A percentile compares a stretch with the other conserved stretches of the same genome.
These are phyloP conservation scores for Pseudogymnoascus sp. DNA, from an alignment of 2,329 filamentous ascomycete species.

Conservation along the genomic window DNA sequence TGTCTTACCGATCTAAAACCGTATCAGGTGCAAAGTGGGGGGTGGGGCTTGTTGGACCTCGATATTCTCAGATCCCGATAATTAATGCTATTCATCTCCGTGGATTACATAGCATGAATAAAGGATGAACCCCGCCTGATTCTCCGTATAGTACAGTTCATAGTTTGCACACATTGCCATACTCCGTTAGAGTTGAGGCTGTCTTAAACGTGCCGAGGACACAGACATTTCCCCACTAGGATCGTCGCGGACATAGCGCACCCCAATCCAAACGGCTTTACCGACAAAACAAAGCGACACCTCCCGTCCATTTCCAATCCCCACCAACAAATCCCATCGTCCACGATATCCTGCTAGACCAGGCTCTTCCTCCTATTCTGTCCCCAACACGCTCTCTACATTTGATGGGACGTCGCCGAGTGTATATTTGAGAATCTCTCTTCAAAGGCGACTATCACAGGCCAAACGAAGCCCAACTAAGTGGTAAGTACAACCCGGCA, in stretches of 20 bases:
- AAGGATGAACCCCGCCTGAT: not conserved
- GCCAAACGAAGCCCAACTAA: not conserved
- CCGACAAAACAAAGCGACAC: slow-evolving; percentile 5
- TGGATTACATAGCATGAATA: not conserved
- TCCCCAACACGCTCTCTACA: not conserved
- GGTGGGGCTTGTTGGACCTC: not conserved
- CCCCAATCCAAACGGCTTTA: slow-evolving; percentile 1
- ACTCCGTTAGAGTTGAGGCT: not conserved
- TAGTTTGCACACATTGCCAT: not conserved
- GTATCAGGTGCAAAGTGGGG: slow-evolving; percentile 2
- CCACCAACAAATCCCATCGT: slow-evolving; percentile 1
- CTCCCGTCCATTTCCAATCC: slow-evolving; percentile 2
- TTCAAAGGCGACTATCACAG: not conserved
- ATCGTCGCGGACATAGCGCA: slow-evolving; percentile 7
- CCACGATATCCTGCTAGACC: not conserved
- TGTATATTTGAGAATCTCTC: not conserved
- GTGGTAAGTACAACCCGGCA: slow-evolving; percentile 2
- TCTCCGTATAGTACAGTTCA: not conserved
- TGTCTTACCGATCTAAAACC: slow-evolving; percentile 1
- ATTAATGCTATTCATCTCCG: not conserved
- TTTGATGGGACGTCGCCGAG: not conserved
- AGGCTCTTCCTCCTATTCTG: not conserved
- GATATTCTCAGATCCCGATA: not conserved
- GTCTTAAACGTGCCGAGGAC: slow-evolving; percentile 8
- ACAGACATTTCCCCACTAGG: slow-evolving; percentile 1